Base-by-base conservation (phyloP, 768 basidiomycete species). In the Rhodosporidiobolus sp. region DNA sequence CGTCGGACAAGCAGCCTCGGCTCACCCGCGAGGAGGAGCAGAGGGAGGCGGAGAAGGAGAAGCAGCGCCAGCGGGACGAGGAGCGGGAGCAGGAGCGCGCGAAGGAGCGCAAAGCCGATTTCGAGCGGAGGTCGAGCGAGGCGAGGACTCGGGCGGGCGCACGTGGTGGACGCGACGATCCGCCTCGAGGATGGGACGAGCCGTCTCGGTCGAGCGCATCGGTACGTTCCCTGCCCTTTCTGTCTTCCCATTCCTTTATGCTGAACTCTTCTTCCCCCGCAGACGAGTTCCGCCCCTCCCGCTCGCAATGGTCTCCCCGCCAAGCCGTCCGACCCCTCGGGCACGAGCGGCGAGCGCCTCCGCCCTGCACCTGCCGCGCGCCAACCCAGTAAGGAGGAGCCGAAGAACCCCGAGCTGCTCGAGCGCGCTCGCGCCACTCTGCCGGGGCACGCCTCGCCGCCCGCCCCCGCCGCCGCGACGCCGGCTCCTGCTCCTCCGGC, bases 81-180 rank as follows among this genome's bases (percentile, higher is more conserved):
- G 46, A 66, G 60, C 54, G 65, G 48, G 70, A 71, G 45, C 34
- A 53, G 24, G 52, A 71, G 48, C 43, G 70, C 7, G 70, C 66
- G 59, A 49, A 56, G 60, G 54, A 49, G 32, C 65, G 70, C n/a
- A 46, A 55, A 54, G 38, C 38, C 38, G 38, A 43, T 14, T 43
- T 58, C 20, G 48, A 66, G 46, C 20, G n/a, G 12, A 54, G 26
- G 20, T 26, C 9, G 45, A 34, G n/a, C 20, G 30, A 38, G 16
- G 38, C 19, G 26, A 32, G 28, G 57, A n/a, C n/a, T n/a, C 43
- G 59, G 26, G 69, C 26, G 52, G 71, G 57, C 26, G 61, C 5
- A 8, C n/a, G 3, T 28, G n/a, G 28, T n/a, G 49, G 66, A 1
- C 34, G 59, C 11, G 49, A 49, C 28, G 50, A 67, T 3, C 38